These are phyloP conservation scores for Lipomyces lipofer DNA, from an alignment of 805 yeast species.

Conservation along the genomic window DNA sequence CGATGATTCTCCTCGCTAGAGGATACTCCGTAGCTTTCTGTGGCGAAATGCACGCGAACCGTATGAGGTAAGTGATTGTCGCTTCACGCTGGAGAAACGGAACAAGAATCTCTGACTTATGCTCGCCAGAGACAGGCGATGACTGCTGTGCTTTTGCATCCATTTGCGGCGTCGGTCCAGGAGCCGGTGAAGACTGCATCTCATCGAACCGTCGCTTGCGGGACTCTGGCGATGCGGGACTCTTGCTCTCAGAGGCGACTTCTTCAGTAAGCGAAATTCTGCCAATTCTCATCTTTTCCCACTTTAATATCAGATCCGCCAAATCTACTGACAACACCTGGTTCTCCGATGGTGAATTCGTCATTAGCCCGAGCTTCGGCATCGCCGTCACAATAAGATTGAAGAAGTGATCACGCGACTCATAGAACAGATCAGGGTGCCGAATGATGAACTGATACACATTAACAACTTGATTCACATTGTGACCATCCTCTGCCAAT, in stretches of 20 bases:
- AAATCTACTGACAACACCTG: constrained; percentile 85
- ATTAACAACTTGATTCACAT: constrained; percentile 79
- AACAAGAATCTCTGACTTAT: constrained; percentile 18
- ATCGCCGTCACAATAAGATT: constrained; percentile 87
- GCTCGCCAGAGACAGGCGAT: constrained; percentile 33
- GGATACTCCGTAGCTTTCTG: constrained; percentile 83
- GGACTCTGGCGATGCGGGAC: constrained; percentile 17
- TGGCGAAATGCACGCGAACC: constrained; percentile 84
- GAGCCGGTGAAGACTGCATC: constrained; percentile 19
- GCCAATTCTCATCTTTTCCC: constrained; percentile 57
- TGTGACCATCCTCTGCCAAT: constrained; percentile 84
- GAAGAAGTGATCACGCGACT: constrained; percentile 84
- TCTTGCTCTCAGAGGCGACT: background rate
- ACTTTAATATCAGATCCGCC: constrained; percentile 77
- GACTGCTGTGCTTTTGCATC: background rate
- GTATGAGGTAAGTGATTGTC: constrained; percentile 80
- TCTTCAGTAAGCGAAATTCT: constrained; percentile 5
- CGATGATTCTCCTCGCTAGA: constrained; percentile 76
- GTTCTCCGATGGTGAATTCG: constrained; percentile 67
- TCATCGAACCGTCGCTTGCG: constrained; percentile 28
- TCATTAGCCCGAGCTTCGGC: constrained; percentile 80
- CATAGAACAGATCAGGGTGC: constrained; percentile 80
- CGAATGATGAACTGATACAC: constrained; percentile 86
- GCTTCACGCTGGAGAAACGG: constrained; percentile 85
- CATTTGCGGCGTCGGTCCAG: background rate